A percentile compares a stretch with the other conserved stretches of the same genome.
Evolutionary conservation across 1,284 basidiomycete species (phyloP).

Genomic region (Ustilago nuda): DNA sequence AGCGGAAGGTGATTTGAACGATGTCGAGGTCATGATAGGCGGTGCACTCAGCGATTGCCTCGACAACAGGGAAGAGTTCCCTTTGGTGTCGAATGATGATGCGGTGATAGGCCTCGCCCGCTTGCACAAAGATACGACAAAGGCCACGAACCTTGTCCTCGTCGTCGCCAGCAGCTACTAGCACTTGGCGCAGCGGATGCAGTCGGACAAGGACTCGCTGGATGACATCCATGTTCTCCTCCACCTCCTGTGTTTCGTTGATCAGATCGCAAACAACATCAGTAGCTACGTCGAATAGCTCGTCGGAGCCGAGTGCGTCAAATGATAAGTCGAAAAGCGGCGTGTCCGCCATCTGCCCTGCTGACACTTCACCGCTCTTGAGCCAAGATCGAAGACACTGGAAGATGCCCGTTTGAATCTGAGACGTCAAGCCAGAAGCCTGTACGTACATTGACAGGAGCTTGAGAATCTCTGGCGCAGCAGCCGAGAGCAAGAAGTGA

Average conservation of each 20-base stretch:
- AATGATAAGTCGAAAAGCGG: slow-evolving; percentile 80
- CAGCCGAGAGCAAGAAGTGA: slow-evolving; percentile 70
- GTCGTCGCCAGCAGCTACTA: slow-evolving; percentile 72
- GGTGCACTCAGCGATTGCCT: slow-evolving; percentile 93
- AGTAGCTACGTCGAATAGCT: slow-evolving; percentile 90
- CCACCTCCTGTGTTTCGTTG: slow-evolving; percentile 96
- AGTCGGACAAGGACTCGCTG: slow-evolving; percentile 81
- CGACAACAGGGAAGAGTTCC: slow-evolving; percentile 91
- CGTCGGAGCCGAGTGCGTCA: slow-evolving; percentile 72
- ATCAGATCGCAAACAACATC: slow-evolving; percentile 94
- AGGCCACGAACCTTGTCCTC: slow-evolving; percentile 89
- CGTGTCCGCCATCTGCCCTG: slow-evolving; percentile 77
- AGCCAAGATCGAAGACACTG: slow-evolving; percentile 89
- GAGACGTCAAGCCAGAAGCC: slow-evolving; percentile 83
- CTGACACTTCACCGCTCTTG: slow-evolving; percentile 83
- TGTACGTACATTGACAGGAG: slow-evolving; percentile 89
- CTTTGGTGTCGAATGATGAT: slow-evolving; percentile 89
- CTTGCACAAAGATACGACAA: slow-evolving; percentile 91
- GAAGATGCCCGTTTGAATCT: slow-evolving; percentile 88
- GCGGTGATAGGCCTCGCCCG: slow-evolving; percentile 92
- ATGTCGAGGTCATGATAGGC: slow-evolving; percentile 94
- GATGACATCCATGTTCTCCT: slow-evolving; percentile 91
- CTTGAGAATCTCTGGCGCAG: slow-evolving; percentile 80
- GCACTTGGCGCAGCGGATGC: slow-evolving; percentile 51
- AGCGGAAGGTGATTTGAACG: slow-evolving; percentile 96